Base-by-base conservation (phyloP, 106 monocot species). In the Allium sativum region DNA sequence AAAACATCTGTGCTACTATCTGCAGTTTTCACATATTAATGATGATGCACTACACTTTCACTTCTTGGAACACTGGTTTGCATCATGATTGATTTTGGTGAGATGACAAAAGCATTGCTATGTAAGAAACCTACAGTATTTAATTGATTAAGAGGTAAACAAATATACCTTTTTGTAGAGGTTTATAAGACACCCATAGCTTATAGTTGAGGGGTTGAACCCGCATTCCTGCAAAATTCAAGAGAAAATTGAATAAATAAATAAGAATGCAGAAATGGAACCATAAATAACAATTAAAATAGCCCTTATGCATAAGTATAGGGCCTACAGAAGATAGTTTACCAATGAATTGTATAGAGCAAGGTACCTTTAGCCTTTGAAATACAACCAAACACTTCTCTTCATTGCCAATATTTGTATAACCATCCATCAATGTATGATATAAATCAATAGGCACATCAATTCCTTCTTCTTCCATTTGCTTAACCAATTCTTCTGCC, bases 361-460 rank as follows among this genome's bases (percentile, higher is more conserved):
- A 19, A 18, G 31, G 20, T 81, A 88, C 98, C 88, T 99, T 88
- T 15, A 99, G 81, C 54, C 98, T 82, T 79, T 88, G 78, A 81
- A 88, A 92, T 9, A 99, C 92, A 68, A 99, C 62, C 55, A 99
- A 74, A 68, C 88, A 88, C 74, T 92, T 98, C 7, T 88, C 80
- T 55, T 98, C 92, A 68, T 98, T 70, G 44, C 67, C 77, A 64
- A 73, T 67, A 78, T 80, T 84, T 64, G 87, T 98, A 45, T 98
- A 98, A 55, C 98, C 98, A 85, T 88, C 82, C 91, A 98, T 91
- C 91, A 98, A 88, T 62, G 88, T 88, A 64, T 98, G 91, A 69
- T 92, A 98, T 74, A 92, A 76, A 78, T 85, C 82, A 77, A 92
- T 75, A 48, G 88, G 81, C 57, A 92, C 98, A 79, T 99, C 98